Base-by-base conservation (phyloP, 306 rosid genomes). In the Hippophae tibetana region DNA sequence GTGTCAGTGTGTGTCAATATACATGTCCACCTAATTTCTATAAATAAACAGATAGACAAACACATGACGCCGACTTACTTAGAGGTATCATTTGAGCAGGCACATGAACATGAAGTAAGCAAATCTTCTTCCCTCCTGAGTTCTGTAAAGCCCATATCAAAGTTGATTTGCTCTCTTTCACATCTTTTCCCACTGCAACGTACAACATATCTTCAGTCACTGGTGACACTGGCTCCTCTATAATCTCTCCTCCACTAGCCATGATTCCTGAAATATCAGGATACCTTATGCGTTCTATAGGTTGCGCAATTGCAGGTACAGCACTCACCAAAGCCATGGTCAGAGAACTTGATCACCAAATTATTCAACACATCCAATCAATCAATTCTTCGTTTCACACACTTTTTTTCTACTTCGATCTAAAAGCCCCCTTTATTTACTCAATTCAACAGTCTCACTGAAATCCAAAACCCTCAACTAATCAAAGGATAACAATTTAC, bases 81-180 rank as follows among this genome's bases (percentile, higher is more conserved):
- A 72, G n/a, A 52, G 95, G 96, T 43, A 88, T 85, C 83, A 41
- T 78, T 48, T 76, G 61, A 3, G 96, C 76, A 40, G 96, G 95
- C 23, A 72, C 79, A 50, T 76, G 89, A 61, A 92, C 80, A 50
- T 85, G 83, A 55, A 82, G 60, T 43, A 92, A 62, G 69, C 89
- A 80, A 66, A 92, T 72, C 60, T 65, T 85, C 75, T 72, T 85
- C 64, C 93, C 95, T 45, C 93, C 82, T 10, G 95, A 87, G 52
- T 86, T 79, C 42, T 80, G 90, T 31, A 81, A 60, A 1, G 86
- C 92, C 94, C 94, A 87, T 40, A 73, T 48, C 67, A 92, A 59
- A 68, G 65, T 78, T 43, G 64, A 56, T 59, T 71, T 78, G 82
- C 89, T 68, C 18, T 82, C 86, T 63, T 87, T 92, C 65, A 85